These are phyloP conservation scores for Ophiognomonia clavigignenti-juglandacearum DNA, from an alignment of 2,329 filamentous ascomycete genomes.

Conservation along the genomic window DNA sequence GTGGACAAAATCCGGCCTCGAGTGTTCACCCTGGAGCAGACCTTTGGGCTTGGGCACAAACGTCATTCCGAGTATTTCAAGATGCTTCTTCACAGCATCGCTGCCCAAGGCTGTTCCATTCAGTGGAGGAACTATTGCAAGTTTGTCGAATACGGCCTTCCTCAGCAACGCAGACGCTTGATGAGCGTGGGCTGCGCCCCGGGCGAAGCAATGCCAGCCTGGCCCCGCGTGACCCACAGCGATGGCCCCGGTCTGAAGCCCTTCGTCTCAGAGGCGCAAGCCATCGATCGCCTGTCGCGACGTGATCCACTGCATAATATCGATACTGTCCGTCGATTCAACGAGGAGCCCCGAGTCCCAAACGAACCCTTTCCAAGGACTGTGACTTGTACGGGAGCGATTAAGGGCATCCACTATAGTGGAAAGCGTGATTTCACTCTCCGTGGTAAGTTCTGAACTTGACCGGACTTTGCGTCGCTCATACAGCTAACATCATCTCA, in stretches of 20 bases:
- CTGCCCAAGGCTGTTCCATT: constrained; percentile 62
- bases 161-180: constrained; percentile 45
- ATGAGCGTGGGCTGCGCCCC: constrained; percentile 58
- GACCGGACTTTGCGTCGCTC: no score
- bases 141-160: constrained; percentile 45
- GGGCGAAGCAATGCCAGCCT: constrained; percentile 63
- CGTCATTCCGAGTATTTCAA: constrained; percentile 52
- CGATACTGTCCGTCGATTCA: constrained; percentile 14
- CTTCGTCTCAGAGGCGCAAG: constrained; percentile 40
- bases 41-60: constrained; percentile 57
- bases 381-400: constrained; percentile 59
- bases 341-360: constrained; percentile 36
- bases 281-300: constrained; percentile 30
- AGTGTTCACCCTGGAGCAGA: constrained; percentile 74
- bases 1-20: constrained; percentile 57
- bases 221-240: constrained; percentile 60
- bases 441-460: no score
- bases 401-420: constrained; percentile 56
- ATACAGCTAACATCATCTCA: no score
- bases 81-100: constrained; percentile 58
- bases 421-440: constrained; percentile 59
- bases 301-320: constrained; percentile 34
- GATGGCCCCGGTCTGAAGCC: constrained; percentile 36
- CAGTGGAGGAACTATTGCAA: constrained; percentile 46
- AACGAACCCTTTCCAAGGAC: constrained; percentile 45